Evolutionary conservation across 352 stramenopile genomes (phyloP), one percentile per base, ranked within the genome.

Genomic region (Phytophthora sp.): DNA sequence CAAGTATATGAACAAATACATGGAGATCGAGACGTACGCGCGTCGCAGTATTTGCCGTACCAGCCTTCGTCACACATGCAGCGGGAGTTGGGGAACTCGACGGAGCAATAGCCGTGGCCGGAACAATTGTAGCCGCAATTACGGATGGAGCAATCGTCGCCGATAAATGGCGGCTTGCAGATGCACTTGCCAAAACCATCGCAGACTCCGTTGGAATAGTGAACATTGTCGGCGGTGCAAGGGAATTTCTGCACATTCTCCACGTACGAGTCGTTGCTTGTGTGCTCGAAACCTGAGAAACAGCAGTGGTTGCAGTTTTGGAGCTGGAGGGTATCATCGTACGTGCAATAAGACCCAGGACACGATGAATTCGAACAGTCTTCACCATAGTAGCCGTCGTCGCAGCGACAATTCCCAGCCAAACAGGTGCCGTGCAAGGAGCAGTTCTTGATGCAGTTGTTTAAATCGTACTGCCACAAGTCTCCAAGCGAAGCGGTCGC

Each of bases 131-230:
- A 55, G 34, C 76, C 82, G 59, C 97, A 99, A 71, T 99, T 91
- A 10, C 95, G 88, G 43, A 98, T 98, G 21, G 87, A 95, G 70
- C 96, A 99, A 57, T 94, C 83, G 0, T 86, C 69, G 0, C 91
- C 91, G 15, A 99, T 88, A 59, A 98, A 99, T 5, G 95, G 92
- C 26, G 95, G 94, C 12, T 79, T 77, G 72, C 97, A 99, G 42
- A 98, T 97, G 64, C 96, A 98, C 20, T 84, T 95, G 27, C 96
- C 96, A 78, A 98, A 99, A 3, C 97, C 96, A 67, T 99, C 95
- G 69, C 97, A 99, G 35, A 99, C 87, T 50, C 84, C 97, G 53
- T 99, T 94, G 2, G 87, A 96, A 58, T 96, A 94, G 49, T 97
- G 95, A 13, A 88, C 71, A 35, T 97, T 90, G 43, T 87, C 75